Evolutionary conservation across 352 stramenopile species (phyloP), one percentile per base, ranked within the genome.

Genomic region (Phytopythium chamaehyphon): DNA sequence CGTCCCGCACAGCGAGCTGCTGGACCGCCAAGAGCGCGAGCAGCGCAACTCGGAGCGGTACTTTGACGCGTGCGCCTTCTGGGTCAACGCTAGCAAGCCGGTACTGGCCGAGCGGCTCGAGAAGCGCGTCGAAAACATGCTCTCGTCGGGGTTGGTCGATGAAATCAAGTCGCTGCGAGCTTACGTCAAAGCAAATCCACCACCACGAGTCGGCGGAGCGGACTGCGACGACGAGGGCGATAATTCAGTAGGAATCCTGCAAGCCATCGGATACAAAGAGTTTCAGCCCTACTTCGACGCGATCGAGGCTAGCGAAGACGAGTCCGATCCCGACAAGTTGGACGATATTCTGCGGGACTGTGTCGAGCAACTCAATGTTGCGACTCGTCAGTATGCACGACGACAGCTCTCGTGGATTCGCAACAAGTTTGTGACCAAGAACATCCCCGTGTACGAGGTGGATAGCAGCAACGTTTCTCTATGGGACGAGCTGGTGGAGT

Each of bases 261-360:
- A 95, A 59, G 86, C 88, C 15, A 96, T 96, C 54, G 88, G 88
- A 21, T 95, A 94, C 64, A 96, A 96, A 51, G 88, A 96, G 61
- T 96, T 96, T 51, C 71, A 88, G 47, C 74, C 82, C 31, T 92
- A 94, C 57, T 82, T 93, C 28, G 63, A 87, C 21, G 81, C 76
- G 1, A 43, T 86, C 2, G 82, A 88, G 40, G 51, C 61, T 14
- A 48, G 57, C 6, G 47, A 77, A 35, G 36, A 46, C 23, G 44
- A 51, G 1, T 39, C 54, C 16, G 43, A 59, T 33, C 40, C 31
- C 22, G 53, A 72, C 31, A 64, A 65, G 15, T 31, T 85, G 10
- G 37, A 80, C 26, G 60, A 44, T 7, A 51, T 86, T 8, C 71
- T 94, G 35, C 52, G 85, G 8, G 43, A 67, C 14, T 92, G 82